Base-by-base conservation (phyloP, 2,329 filamentous ascomycete species). In the Clonostachys rhizophaga region DNA sequence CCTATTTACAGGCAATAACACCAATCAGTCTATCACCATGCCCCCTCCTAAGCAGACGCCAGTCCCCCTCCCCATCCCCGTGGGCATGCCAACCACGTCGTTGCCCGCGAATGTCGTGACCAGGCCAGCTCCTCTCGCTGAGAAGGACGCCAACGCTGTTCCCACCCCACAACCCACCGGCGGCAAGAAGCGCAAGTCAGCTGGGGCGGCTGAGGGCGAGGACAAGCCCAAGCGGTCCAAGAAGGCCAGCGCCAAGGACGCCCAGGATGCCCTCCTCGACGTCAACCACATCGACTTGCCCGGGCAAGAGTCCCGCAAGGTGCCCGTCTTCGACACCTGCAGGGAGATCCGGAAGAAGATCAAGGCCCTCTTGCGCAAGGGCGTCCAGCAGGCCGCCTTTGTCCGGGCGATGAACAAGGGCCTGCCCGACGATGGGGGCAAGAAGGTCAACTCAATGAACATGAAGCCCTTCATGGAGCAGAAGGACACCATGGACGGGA, bases 291-390 rank as follows among this genome's bases (percentile, higher is more conserved):
- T 81, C 33, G 44, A 58, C 9, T 64, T 83, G 1, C 61, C 65
- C 0, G 72, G 74, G 12, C 78, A 84, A 57, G 69, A 68, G 0
- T 55, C 60, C 1, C 65, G 68, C 34, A 54, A 49, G 0, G 76
- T 83, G 8, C 60, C 64, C 1, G 63, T 84, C 34, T 83, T 66
- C 55, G 79, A 84, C 51, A 77, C 73, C 7, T 83, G 79, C 60
- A 74, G 83, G 52, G 76, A 78, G 45, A 58, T 83, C 13, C 73
- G 80, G 42, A 71, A 67, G 57, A 83, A 83, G 65, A 80, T 83
- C 55, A 67, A 67, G 24, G 69, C 70, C 1, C 63, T 76, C 49
- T 63, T 83, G 9, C 55, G 56, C 39, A 65, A 70, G 0, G 64
- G 64, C 42, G 63, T 79, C 44, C 79, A 72, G 0, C 71, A 79